Evolutionary conservation across 345 rosid species (phyloP).

Genomic region (Melastoma malabathricum): DNA sequence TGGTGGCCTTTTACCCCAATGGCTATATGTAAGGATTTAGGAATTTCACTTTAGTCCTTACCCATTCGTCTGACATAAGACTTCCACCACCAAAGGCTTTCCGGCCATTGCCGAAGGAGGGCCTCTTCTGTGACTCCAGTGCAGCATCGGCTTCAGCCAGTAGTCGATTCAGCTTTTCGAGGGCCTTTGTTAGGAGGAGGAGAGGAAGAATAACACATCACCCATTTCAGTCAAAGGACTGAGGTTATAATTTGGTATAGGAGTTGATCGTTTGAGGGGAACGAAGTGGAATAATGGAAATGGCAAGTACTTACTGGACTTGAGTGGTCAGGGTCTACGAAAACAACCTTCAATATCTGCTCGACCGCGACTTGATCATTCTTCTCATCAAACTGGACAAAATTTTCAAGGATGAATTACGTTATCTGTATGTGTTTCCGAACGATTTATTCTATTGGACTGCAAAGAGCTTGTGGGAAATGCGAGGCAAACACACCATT

Average conservation of each 20-base stretch:
- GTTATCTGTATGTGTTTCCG: neutral
- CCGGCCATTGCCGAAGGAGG: conserved; percentile 45
- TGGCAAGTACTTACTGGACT: conserved; percentile 28
- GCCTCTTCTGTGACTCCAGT: conserved; percentile 44
- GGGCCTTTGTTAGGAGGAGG: conserved; percentile 15
- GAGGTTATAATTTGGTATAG: neutral
- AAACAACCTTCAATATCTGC: conserved; percentile 51
- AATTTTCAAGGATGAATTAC: conserved; percentile 1
- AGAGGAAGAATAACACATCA: neutral
- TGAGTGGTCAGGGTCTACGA: conserved; percentile 45
- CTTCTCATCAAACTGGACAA: conserved; percentile 58
- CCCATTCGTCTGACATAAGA: conserved; percentile 74
- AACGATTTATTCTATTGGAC: neutral
- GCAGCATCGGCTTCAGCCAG: conserved; percentile 54
- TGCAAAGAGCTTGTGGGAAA: neutral
- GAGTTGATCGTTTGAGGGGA: neutral
- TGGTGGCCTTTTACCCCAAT: neutral
- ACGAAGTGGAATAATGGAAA: neutral
- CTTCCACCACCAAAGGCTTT: conserved; percentile 39
- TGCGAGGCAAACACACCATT: conserved; percentile 29
- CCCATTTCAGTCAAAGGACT: neutral
- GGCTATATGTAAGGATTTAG: neutral
- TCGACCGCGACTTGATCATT: conserved; percentile 54
- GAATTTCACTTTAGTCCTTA: conserved; percentile 8
- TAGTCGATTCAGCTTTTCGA: conserved; percentile 51